A percentile compares a stretch with the other conserved stretches of the same genome.
These are phyloP conservation scores for Acanthamoeba healyi DNA, from an alignment of 208 protist genomes.

Conservation along the genomic window DNA sequence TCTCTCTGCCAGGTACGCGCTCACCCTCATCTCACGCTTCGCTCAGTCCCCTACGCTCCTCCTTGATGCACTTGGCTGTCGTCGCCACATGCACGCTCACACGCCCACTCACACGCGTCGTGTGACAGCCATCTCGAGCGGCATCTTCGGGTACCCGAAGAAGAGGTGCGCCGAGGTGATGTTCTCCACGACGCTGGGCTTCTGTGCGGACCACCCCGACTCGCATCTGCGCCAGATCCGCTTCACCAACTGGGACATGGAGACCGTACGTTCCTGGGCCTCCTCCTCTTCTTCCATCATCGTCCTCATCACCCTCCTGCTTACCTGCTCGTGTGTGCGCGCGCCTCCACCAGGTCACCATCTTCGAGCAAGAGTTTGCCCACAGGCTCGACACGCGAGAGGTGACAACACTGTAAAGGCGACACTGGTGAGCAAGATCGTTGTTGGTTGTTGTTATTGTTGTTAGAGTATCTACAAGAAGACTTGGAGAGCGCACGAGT, in stretches of 20 bases:
- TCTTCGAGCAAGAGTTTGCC: constrained; percentile 66
- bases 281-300: not conserved
- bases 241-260: constrained; percentile 76
- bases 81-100: not conserved
- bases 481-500: too few relatives aligned
- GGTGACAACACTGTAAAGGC: not conserved
- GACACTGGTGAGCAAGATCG: too few relatives aligned
- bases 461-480: not conserved
- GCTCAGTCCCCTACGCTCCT: too few relatives aligned
- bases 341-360: not conserved
- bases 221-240: constrained; percentile 52
- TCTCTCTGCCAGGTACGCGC: constrained; percentile 40
- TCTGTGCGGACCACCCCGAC: not conserved
- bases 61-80: too few relatives aligned
- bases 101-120: not conserved
- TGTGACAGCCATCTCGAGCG: constrained; percentile 64
- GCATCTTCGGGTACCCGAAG: constrained; percentile 75
- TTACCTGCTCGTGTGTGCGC: not conserved
- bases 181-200: constrained; percentile 59
- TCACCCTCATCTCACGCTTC: not conserved
- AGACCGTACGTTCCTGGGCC: not conserved
- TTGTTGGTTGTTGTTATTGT: not conserved
- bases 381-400: not conserved
- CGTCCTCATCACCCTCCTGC: not conserved
- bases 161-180: constrained; percentile 63